Conservation (phyloP, 2,329 filamentous ascomycete species). For the Colletotrichum liriopes region DNA sequence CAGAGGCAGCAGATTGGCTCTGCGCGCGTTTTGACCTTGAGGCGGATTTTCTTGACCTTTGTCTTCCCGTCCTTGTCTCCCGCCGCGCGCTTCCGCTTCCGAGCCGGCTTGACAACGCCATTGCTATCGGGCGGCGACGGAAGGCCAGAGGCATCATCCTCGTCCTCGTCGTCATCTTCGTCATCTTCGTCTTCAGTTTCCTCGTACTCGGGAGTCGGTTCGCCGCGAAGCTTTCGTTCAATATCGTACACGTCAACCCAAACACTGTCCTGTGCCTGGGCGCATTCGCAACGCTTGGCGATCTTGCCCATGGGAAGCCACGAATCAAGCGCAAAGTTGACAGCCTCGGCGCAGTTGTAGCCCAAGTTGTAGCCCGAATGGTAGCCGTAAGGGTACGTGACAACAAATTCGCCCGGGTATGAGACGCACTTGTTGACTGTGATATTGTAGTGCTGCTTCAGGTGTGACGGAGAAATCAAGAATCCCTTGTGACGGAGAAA, state of each 20-base stretch:
- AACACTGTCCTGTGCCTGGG: slow-evolving; percentile 94
- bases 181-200: slow-evolving; percentile 81
- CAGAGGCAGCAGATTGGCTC: slow-evolving; percentile 92
- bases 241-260: slow-evolving; percentile 99
- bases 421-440: slow-evolving; percentile 97
- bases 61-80: slow-evolving; percentile 62
- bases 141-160: slow-evolving; percentile 76
- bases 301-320: slow-evolving; percentile 97
- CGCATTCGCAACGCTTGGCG: slow-evolving; percentile 96
- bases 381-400: slow-evolving; percentile 98
- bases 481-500: slow-evolving; percentile 99
- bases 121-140: slow-evolving; percentile 77
- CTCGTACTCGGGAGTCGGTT: slow-evolving; percentile 88
- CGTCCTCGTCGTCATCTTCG: slow-evolving; percentile 76
- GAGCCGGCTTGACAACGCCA: slow-evolving; percentile 52
- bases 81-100: slow-evolving; percentile 77
- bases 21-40: slow-evolving; percentile 79
- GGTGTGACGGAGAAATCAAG: slow-evolving; percentile 90
- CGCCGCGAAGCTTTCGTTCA: slow-evolving; percentile 91
- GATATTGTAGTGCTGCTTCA: slow-evolving; percentile 92
- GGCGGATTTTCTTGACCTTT: slow-evolving; percentile 83
- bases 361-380: slow-evolving; percentile 98
- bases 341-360: slow-evolving; percentile 98
- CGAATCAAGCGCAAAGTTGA: slow-evolving; percentile 96
- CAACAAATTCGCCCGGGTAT: slow-evolving; percentile 97